A percentile compares a stretch with the other conserved stretches of the same genome.
Conservation (phyloP, 192 early-diverging fungal species). For the Coemansia erecta region DNA sequence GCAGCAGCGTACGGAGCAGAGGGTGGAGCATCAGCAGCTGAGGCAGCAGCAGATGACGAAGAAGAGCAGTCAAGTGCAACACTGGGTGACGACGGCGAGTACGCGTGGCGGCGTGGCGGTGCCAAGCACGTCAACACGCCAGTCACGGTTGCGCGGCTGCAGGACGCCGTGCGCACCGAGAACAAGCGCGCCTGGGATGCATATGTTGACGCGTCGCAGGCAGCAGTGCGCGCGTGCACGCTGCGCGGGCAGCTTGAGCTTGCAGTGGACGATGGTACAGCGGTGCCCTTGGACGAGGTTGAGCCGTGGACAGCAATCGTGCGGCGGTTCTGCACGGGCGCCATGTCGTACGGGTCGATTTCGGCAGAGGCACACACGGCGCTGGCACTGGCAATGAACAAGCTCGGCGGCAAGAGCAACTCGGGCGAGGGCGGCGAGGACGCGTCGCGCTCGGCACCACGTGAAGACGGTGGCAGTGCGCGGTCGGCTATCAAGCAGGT, state of each 20-base stretch:
- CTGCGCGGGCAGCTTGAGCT: conserved; percentile 94
- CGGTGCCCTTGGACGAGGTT: conserved; percentile 88
- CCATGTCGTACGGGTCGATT: conserved; percentile 98
- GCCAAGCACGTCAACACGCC: conserved; percentile 92
- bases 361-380: conserved; percentile 91
- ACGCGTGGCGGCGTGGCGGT: conserved; percentile 94
- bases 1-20: conserved; percentile 76
- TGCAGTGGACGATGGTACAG: conserved; percentile 48
- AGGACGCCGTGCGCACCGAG: conserved; percentile 92
- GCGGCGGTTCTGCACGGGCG: conserved; percentile 95
- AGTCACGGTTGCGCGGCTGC: conserved; percentile 78
- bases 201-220: conserved; percentile 76
- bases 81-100: conserved; percentile 94
- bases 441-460: conserved; percentile 70
- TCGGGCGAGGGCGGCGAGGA: conserved; percentile 99
- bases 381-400: conserved; percentile 93
- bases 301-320: conserved; percentile 98
- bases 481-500: conserved; percentile 99
- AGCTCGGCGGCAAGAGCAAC: conserved; percentile 95
- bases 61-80: conserved; percentile 84
- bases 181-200: conserved; percentile 83
- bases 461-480: conserved; percentile 72
- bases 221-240: conserved; percentile 87
- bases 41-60: conserved; percentile 76
- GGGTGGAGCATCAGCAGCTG: conserved; percentile 57